Evolutionary conservation across 2,329 filamentous ascomycete genomes (phyloP).

Genomic region (Fusarium coffeatum): DNA sequence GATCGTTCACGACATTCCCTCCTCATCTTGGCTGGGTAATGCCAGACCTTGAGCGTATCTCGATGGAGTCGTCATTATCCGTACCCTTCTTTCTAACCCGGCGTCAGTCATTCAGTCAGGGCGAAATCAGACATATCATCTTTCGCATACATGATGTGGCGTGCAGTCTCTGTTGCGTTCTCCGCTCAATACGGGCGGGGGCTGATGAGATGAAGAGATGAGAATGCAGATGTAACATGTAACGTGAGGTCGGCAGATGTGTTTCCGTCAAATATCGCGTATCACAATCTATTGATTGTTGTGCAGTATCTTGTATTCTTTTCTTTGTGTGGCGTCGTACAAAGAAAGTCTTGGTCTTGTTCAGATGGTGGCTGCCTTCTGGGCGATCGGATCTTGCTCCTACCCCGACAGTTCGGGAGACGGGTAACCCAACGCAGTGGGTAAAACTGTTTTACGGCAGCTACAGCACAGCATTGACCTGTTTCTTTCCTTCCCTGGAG

Average conservation of each 20-base stretch:
- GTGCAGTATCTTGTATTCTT: background rate
- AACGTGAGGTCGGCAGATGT: constrained; percentile 2
- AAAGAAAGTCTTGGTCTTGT: background rate
- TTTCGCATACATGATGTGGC: constrained; percentile 25
- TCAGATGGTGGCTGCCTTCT: constrained; percentile 1
- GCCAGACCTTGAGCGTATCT: constrained; percentile 7
- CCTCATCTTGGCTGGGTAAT: constrained; percentile 1
- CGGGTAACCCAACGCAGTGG: background rate
- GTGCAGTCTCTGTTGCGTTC: constrained; percentile 2
- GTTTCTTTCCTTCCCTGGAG: constrained; percentile 2
- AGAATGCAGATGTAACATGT: constrained; percentile 4
- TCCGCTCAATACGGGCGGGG: constrained; percentile 13
- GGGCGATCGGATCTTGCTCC: constrained; percentile 30
- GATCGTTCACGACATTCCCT: constrained; percentile 19
- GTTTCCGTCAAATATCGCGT: constrained; percentile 8
- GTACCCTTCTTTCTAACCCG: constrained; percentile 3
- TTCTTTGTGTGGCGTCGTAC: background rate
- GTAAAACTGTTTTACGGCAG: constrained; percentile 17
- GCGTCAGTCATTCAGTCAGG: constrained; percentile 7
- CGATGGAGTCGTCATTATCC: constrained; percentile 16
- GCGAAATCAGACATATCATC: constrained; percentile 34
- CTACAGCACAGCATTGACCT: constrained; percentile 12
- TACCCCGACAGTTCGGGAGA: constrained; percentile 20
- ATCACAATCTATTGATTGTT: constrained; percentile 6
- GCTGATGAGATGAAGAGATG: constrained; percentile 20